Percentiles rank a stretch among this genome's conserved stretches.
These are phyloP conservation scores for Byssochlamys sp. DNA, from an alignment of 2,329 filamentous ascomycete genomes.

Conservation along the genomic window DNA sequence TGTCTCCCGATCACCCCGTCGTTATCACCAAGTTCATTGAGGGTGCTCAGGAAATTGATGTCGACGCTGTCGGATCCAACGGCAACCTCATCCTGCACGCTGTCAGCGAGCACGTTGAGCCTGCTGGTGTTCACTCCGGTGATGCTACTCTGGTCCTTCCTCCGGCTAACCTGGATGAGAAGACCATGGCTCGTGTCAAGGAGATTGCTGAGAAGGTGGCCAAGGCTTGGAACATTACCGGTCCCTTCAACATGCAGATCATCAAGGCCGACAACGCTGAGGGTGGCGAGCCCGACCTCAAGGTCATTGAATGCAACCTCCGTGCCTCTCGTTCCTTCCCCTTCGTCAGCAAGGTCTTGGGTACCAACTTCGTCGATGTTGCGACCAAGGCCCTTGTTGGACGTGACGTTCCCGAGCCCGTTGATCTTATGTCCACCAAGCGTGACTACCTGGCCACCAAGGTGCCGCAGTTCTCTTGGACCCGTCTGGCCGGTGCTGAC, in stretches of 20 bases:
- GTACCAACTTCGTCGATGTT: conserved; percentile 91
- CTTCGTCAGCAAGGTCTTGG: conserved; percentile 93
- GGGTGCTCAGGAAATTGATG: conserved; percentile 89
- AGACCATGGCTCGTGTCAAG: conserved; percentile 77
- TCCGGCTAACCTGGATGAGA: conserved; percentile 66
- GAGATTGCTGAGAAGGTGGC: conserved; percentile 93
- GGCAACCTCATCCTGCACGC: conserved; percentile 85
- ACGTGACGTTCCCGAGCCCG: conserved; percentile 70
- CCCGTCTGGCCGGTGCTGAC: conserved; percentile 88
- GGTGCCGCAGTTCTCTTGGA: conserved; percentile 98
- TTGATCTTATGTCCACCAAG: conserved; percentile 79
- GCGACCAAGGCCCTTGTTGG: conserved; percentile 86
- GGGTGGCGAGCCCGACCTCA: conserved; percentile 65
- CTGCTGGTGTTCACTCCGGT: conserved; percentile 94
- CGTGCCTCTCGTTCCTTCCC: conserved; percentile 96
- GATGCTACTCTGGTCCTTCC: conserved; percentile 92
- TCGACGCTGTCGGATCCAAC: conserved; percentile 79
- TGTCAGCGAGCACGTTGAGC: conserved; percentile 89
- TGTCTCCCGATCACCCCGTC: conserved; percentile 92
- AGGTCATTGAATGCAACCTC: conserved; percentile 97
- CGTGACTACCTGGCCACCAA: conserved; percentile 92
- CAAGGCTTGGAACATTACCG: conserved; percentile 92
- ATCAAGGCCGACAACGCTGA: conserved; percentile 79
- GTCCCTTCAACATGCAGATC: conserved; percentile 99
- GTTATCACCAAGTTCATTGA: conserved; percentile 99